Evolutionary conservation across 371 early-diverging fungal genomes (phyloP), one percentile per base, ranked within the genome.

Genomic region (Zopfochytrium polystomum): DNA sequence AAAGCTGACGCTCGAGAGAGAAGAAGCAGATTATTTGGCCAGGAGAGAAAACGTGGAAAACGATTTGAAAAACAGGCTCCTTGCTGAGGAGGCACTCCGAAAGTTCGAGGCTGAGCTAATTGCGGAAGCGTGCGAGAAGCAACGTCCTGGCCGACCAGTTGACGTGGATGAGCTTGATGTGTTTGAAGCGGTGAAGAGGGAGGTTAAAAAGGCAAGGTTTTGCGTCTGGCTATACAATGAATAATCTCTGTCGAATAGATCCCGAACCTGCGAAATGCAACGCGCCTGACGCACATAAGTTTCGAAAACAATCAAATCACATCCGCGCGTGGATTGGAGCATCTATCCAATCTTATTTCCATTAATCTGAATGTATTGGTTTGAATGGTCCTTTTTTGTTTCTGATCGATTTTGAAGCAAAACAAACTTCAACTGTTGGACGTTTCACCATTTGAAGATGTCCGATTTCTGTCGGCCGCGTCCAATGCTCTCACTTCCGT

Each of bases 391-490:
- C 27, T 13, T 33, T 38, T 3, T 34, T 42, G 26, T 26, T 32
- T 33, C 2, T 32, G 26, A 33, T 9, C 32, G 15, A 20, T 55
- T 5, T n/a, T 30, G 22, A 9, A 72, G 72, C 29, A 47, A 27
- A 72, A 72, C 55, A 55, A 60, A 60, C 44, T 72, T 31, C 30
- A 42, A 13, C 35, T 48, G n/a, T 5, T 72, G 2, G 65, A 68
- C 54, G 26, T 72, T 7, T 38, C 52, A 6, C 22, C 47, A 6
- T 44, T 72, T 20, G 52, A 52, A 7, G 48, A 51, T 27, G 44
- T 72, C 15, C 43, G 56, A 25, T 64, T 62, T 30, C 63, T 72
- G 11, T 59, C 54, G 3, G 60, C 63, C 11, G 54, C 54, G 3
- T 31, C 34, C 22, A 72, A 72, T 43, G 29, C 55, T 3, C 34